Evolutionary conservation across 306 rosid species (phyloP).

Genomic region (Astragalus glycyphyllos): DNA sequence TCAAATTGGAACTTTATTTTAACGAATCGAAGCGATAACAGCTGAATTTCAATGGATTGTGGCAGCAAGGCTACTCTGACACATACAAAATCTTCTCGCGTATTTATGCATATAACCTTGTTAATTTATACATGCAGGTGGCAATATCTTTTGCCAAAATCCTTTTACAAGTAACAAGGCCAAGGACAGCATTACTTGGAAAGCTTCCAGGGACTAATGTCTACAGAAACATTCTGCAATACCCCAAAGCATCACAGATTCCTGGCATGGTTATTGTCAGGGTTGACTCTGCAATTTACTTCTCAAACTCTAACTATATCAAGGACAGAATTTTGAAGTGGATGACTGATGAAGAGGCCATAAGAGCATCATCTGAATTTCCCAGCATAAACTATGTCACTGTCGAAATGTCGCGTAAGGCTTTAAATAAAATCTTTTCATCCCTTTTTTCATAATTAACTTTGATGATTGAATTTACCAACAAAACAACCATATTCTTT

Average conservation of each 20-base stretch:
- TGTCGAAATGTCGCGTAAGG: conserved; percentile 89
- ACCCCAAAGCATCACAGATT: conserved; percentile 64
- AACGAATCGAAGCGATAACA: too few species aligned
- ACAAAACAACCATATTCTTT: neutral
- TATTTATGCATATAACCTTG: neutral
- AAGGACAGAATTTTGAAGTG: conserved; percentile 88
- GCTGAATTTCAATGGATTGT: too few species aligned
- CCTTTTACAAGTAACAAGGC: conserved; percentile 83
- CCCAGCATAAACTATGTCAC: conserved; percentile 52
- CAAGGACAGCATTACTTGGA: conserved; percentile 75
- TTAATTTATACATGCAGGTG: conserved; percentile 48
- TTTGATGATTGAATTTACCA: conserved; percentile 14
- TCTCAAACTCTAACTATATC: conserved; percentile 82
- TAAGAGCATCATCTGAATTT: conserved; percentile 18
- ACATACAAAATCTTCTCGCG: too few species aligned
- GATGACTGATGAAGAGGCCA: conserved; percentile 63
- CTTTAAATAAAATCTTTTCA: conserved; percentile 14
- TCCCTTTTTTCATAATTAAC: neutral
- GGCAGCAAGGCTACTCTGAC: too few species aligned
- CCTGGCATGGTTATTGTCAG: conserved; percentile 68
- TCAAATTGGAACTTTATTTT: neutral
- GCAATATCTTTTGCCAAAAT: conserved; percentile 75
- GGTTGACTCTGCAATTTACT: conserved; percentile 90
- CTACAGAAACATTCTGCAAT: conserved; percentile 73
- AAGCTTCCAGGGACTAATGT: conserved; percentile 63